Conservation (phyloP, 2,329 filamentous ascomycete genomes). For the Juglanconis oblonga region DNA sequence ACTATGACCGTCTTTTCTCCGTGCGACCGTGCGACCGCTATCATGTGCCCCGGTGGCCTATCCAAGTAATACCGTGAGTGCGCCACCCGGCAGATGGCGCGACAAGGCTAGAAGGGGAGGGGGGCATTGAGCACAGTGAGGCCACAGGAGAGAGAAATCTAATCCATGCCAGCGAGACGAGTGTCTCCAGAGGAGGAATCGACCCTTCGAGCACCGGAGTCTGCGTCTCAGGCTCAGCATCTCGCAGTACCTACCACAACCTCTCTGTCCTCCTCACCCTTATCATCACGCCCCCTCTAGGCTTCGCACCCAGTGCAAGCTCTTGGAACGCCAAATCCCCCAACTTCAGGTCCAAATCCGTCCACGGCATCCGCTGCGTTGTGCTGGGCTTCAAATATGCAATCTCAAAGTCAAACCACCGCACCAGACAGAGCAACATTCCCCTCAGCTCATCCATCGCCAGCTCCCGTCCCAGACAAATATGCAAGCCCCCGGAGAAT, state of each 20-base stretch:
- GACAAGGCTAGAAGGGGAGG: too few relatives aligned
- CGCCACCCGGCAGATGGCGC: too few relatives aligned
- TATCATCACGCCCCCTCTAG: conserved; percentile 1
- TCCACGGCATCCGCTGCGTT: neutral
- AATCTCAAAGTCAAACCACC: neutral
- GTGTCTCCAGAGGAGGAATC: too few relatives aligned
- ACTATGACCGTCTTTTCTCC: too few relatives aligned
- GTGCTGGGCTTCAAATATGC: neutral
- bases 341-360: neutral
- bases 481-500: neutral
- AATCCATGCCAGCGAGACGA: too few relatives aligned
- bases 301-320: neutral
- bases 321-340: conserved; percentile 7
- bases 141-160: too few relatives aligned
- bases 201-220: too few relatives aligned
- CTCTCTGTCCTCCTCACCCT: neutral
- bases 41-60: too few relatives aligned
- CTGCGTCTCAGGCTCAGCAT: too few relatives aligned
- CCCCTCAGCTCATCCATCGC: neutral
- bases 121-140: too few relatives aligned
- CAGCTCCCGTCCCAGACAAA: neutral
- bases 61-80: too few relatives aligned
- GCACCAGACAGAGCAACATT: neutral
- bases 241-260: neutral
- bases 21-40: too few relatives aligned